Evolutionary conservation across 2,329 filamentous ascomycete species (phyloP).

Genomic region (Ophiognomonia clavigignenti-juglandacearum): DNA sequence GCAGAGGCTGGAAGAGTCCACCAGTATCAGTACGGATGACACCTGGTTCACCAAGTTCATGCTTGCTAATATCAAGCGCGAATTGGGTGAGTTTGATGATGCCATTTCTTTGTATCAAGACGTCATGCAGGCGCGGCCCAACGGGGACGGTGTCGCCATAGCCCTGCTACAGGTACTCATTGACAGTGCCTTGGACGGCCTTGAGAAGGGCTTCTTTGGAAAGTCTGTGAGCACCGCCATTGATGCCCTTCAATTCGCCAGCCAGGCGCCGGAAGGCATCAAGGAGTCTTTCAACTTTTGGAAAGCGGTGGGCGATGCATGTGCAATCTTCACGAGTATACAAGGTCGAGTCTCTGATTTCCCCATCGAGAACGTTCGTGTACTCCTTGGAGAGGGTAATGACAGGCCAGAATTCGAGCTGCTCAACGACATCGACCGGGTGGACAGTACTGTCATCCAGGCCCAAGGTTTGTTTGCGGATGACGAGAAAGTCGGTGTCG

Average conservation of each 20-base stretch:
- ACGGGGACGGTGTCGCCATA: conserved; percentile 82
- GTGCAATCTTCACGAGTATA: conserved; percentile 74
- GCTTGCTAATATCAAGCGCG: conserved; percentile 89
- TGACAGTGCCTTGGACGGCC: conserved; percentile 70
- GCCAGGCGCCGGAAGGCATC: conserved; percentile 53
- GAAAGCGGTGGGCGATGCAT: conserved; percentile 88
- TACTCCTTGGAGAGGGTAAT: conserved; percentile 53
- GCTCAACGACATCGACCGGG: conserved; percentile 65
- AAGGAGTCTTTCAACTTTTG: conserved; percentile 85
- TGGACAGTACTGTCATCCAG: conserved; percentile 40
- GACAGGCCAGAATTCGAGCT: conserved; percentile 51
- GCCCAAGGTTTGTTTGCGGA: conserved; percentile 40
- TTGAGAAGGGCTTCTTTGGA: conserved; percentile 83
- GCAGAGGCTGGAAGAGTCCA: conserved; percentile 59
- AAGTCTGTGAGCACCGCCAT: conserved; percentile 68
- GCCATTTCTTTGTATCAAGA: conserved; percentile 72
- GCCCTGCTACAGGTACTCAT: conserved; percentile 84
- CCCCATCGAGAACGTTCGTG: conserved; percentile 51
- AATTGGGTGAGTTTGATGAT: conserved; percentile 84
- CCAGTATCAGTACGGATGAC: conserved; percentile 54
- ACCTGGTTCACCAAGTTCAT: conserved; percentile 97
- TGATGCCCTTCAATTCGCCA: conserved; percentile 65
- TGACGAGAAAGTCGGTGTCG: conserved; percentile 42
- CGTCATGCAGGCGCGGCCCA: conserved; percentile 62
- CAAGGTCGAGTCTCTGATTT: conserved; percentile 63